Conservation (phyloP, 2,329 filamentous ascomycete genomes). For the Cercospora janseana region DNA sequence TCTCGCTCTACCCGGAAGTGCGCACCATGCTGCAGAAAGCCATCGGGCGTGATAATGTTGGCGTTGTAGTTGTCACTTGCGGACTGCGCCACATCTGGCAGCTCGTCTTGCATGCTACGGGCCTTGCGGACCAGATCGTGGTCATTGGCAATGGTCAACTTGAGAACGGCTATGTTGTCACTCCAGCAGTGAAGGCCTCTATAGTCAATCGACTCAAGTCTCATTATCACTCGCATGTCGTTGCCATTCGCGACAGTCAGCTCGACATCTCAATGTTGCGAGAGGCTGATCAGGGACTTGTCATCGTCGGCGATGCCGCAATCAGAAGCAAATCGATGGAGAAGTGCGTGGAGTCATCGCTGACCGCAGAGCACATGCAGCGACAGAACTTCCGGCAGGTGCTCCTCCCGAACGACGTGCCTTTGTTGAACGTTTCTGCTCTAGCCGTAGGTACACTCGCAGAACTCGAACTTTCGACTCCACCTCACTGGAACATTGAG, state of each 20-base stretch:
- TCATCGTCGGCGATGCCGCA: conserved; percentile 54
- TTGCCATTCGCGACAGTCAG: conserved; percentile 61
- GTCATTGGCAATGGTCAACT: conserved; percentile 56
- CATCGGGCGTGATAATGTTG: conserved; percentile 34
- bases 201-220: conserved; percentile 47
- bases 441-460: conserved; percentile 47
- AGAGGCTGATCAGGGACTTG: conserved; percentile 53
- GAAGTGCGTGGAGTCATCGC: not conserved
- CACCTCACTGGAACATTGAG: conserved; percentile 30
- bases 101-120: conserved; percentile 48
- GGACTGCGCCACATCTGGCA: conserved; percentile 57
- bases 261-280: conserved; percentile 59
- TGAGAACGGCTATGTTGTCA: conserved; percentile 52
- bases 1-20: conserved; percentile 52
- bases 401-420: conserved; percentile 44
- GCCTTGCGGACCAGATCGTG: conserved; percentile 44
- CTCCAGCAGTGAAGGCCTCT: conserved; percentile 49
- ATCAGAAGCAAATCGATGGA: conserved; percentile 57
- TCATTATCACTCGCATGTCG: conserved; percentile 43
- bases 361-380: not conserved
- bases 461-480: conserved; percentile 29
- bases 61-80: conserved; percentile 55
- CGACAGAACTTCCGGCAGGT: conserved; percentile 40
- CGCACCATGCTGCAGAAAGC: conserved; percentile 42
- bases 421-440: conserved; percentile 42